Percentiles rank a stretch among this genome's conserved stretches.
phyloP scores from a whole-genome alignment of 2,329 filamentous ascomycete genomes.

The Atkinsonella hypoxylon region DNA sequence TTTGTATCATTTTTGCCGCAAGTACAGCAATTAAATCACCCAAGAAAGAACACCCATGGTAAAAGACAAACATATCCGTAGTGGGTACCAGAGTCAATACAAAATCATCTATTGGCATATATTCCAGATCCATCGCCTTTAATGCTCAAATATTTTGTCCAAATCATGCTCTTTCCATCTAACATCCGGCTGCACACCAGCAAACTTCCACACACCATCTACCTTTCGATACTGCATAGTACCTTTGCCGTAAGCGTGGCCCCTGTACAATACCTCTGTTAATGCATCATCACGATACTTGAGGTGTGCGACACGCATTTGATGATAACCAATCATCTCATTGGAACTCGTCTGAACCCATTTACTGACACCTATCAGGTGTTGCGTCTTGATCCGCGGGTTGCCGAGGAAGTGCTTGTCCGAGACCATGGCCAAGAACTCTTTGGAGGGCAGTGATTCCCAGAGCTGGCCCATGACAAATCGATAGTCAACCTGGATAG shows the following conservation, averaged over 20 bases:
- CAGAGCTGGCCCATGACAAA: constrained; percentile 39
- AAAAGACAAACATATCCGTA: too few relatives aligned
- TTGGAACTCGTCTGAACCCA: constrained; percentile 37
- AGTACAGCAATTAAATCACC: too few relatives aligned
- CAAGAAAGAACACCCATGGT: too few relatives aligned
- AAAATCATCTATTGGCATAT: too few relatives aligned
- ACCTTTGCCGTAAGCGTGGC: constrained; percentile 43
- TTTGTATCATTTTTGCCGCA: too few relatives aligned
- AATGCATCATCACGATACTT: constrained; percentile 36
- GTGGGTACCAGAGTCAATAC: too few relatives aligned
- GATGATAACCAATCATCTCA: constrained; percentile 40
- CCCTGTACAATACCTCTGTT: constrained; percentile 36
- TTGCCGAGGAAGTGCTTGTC: constrained; percentile 40
- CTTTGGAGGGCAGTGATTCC: constrained; percentile 42
- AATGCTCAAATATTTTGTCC: neutral
- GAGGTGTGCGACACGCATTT: constrained; percentile 46
- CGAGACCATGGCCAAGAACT: constrained; percentile 40
- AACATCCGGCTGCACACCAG: constrained; percentile 39
- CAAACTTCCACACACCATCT: constrained; percentile 47
- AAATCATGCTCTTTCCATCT: constrained; percentile 36
- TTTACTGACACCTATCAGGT: constrained; percentile 40
- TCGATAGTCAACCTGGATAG: constrained; percentile 14
- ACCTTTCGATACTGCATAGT: constrained; percentile 44
- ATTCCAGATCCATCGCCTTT: too few relatives aligned
- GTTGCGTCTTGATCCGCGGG: constrained; percentile 41